Base-by-base conservation (phyloP, 1,139 yeast genomes). In the Candida sp. region DNA sequence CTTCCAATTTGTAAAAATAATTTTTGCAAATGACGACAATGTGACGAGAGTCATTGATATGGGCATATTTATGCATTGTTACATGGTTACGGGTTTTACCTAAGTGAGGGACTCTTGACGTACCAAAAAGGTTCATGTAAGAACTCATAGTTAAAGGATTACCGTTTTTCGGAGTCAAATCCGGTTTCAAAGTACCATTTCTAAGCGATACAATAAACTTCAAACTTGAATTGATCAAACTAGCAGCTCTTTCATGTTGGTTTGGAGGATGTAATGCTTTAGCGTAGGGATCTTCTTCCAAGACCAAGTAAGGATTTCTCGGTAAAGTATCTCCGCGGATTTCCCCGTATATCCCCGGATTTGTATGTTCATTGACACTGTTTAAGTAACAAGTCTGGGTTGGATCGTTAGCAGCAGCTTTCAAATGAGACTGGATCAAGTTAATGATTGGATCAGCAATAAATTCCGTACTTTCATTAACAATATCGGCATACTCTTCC, bases 211-310 rank as follows among this genome's bases (percentile, higher is more conserved):
- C 66, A 12, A 83, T 73, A 51, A 85, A 85, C 58, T 87, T 77
- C 54, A 84, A 66, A 4, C 87, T 75, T 3, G 89, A 82, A 47
- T 81, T 77, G 38, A 84, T 73, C 53, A 85, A 65, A 35, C 77
- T 82, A 2, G 90, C 82, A 4, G 90, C 82, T 39, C 91, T 62
- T 49, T 81, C 84, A 3, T 80, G 69, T 63, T 85, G 93, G 46
- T 77, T 70, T 5, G 88, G 86, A 29, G 83, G 81, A 45, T 74
- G 78, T 45, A 73, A 61, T n/a, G 77, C 72, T 52, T 69, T 68
- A 21, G 75, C 60, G 50, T 80, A 73, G 0, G 91, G 90, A 52
- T 85, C 95, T 55, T 84, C 86, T 51, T 84, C 89, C 27, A 85
- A 61, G 6, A 85, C 77, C 52, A 85, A 70, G 53, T 83, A 85